phyloP scores from a whole-genome alignment of 2,329 filamentous ascomycete genomes.

The Ophidiomyces ophidiicola region DNA sequence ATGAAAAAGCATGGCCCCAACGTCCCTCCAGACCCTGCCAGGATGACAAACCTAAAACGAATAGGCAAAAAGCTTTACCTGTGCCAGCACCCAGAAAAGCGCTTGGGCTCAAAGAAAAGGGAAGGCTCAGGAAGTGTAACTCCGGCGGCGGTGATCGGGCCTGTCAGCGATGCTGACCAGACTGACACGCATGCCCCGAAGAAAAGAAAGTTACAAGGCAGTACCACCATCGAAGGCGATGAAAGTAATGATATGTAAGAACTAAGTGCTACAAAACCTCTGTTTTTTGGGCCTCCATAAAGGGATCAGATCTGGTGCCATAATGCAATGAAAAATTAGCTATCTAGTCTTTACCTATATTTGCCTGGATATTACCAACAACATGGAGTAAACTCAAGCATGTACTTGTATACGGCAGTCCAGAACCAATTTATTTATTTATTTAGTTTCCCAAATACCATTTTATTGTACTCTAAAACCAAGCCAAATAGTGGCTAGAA shows the following conservation, averaged over 20 bases:
- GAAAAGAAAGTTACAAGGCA: constrained; percentile 29
- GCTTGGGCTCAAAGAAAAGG: constrained; percentile 5
- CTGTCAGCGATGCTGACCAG: constrained; percentile 18
- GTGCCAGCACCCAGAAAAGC: constrained; percentile 39
- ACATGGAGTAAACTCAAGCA: too few species aligned
- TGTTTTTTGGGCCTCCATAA: too few species aligned
- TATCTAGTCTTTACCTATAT: too few species aligned
- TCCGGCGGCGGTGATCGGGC: constrained; percentile 17
- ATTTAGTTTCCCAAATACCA: constrained; percentile 5
- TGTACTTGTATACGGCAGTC: too few species aligned
- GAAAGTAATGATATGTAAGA: not conserved
- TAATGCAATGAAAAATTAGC: too few species aligned
- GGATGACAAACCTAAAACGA: constrained; percentile 33
- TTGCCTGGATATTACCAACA: too few species aligned
- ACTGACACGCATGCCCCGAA: constrained; percentile 26
- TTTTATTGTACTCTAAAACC: constrained; percentile 2
- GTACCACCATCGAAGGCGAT: constrained; percentile 5
- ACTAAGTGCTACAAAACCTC: too few species aligned
- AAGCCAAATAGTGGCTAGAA: constrained; percentile 4
- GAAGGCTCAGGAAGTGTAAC: constrained; percentile 21
- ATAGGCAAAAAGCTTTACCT: constrained; percentile 40
- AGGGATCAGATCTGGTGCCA: too few species aligned
- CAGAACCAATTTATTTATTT: constrained; percentile 1
- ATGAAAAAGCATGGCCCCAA: constrained; percentile 14
- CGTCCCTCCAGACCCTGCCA: constrained; percentile 26